Base-by-base conservation (phyloP, 495 filamentous ascomycete genomes). In the Cenococcum geophilum region DNA sequence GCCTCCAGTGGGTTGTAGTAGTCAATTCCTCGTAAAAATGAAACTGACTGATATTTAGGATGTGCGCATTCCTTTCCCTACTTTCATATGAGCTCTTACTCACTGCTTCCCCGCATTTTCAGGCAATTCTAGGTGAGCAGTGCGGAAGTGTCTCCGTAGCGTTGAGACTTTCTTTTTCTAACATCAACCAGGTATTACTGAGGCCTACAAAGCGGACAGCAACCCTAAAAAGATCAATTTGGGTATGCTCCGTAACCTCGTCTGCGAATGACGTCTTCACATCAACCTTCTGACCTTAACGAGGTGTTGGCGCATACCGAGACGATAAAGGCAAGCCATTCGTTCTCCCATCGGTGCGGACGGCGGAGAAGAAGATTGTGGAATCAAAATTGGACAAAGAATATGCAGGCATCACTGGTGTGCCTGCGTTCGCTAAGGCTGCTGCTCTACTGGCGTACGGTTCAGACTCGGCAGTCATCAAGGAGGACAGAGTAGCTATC, bases 291-390 rank as follows among this genome's bases (percentile, higher is more conserved):
- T 57, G 40, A 50, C 35, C 5, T 12, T 5, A 2, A 53, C 12
- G 64, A 88, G 86, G 87, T 72, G 87, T 88, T 60, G 87, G 87
- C 65, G 87, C 87, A 65, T 90, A 90, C 79, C 83, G 93, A 75
- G 93, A 98, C 74, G 91, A 97, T 81, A 78, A 88, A 76, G 93
- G 93, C 69, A 96, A 97, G 80, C 93, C 93, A 34, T 97, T 92
- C 74, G 92, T 98, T 57, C 87, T 98, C 53, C 93, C 92, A 45
- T 97, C 93, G 35, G 93, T 98, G 58, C 84, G 83, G 69, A 75
- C 85, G 62, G 93, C 93, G 56, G 93, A 98, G 79, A 82, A 92
- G 74, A 89, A 89, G 76, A 80, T 97, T 63, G 79, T 97, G 45
- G 75, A 83, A 12, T 82, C 83, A 61, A 78, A 80, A 50, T 73